These are phyloP conservation scores for Penicillium arizonense DNA, from an alignment of 495 filamentous ascomycete species.

Conservation along the genomic window DNA sequence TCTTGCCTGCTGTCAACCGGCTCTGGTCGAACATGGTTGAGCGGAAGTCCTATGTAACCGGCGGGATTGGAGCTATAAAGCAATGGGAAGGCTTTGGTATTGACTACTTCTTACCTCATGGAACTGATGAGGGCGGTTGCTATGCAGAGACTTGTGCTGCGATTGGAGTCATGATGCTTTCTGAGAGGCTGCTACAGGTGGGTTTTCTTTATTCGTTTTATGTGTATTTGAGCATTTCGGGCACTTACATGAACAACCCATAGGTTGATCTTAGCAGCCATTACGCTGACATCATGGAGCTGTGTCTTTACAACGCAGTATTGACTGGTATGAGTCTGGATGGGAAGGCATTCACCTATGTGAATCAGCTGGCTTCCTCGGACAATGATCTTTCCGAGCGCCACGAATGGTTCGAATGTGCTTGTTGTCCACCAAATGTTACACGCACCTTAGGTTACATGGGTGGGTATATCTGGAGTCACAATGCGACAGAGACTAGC, in stretches of 20 bases:
- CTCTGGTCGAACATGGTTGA: slow-evolving; percentile 59
- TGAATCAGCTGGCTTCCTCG: slow-evolving; percentile 55
- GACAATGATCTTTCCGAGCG: slow-evolving; percentile 40
- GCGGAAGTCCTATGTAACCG: slow-evolving; percentile 60
- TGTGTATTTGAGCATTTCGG: background rate
- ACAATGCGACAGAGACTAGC: slow-evolving; percentile 18
- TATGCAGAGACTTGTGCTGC: slow-evolving; percentile 62
- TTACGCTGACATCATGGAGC: slow-evolving; percentile 58
- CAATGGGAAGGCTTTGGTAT: slow-evolving; percentile 64
- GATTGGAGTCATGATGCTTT: slow-evolving; percentile 61
- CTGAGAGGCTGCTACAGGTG: slow-evolving; percentile 51
- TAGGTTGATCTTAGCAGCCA: slow-evolving; percentile 49
- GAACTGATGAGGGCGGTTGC: slow-evolving; percentile 58
- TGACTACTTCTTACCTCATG: slow-evolving; percentile 56
- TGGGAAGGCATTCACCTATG: slow-evolving; percentile 50
- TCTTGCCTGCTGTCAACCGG: slow-evolving; percentile 32
- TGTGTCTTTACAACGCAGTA: slow-evolving; percentile 59
- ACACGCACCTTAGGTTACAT: slow-evolving; percentile 50
- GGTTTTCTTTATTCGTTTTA: background rate
- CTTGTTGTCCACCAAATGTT: slow-evolving; percentile 60
- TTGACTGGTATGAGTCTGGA: slow-evolving; percentile 49
- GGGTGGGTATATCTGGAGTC: slow-evolving; percentile 54
- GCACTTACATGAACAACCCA: slow-evolving; percentile 1
- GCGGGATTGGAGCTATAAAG: slow-evolving; percentile 57
- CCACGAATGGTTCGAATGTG: slow-evolving; percentile 53